phyloP scores from a whole-genome alignment of 2,329 filamentous ascomycete species.

The Diaporthe citriasiana region DNA sequence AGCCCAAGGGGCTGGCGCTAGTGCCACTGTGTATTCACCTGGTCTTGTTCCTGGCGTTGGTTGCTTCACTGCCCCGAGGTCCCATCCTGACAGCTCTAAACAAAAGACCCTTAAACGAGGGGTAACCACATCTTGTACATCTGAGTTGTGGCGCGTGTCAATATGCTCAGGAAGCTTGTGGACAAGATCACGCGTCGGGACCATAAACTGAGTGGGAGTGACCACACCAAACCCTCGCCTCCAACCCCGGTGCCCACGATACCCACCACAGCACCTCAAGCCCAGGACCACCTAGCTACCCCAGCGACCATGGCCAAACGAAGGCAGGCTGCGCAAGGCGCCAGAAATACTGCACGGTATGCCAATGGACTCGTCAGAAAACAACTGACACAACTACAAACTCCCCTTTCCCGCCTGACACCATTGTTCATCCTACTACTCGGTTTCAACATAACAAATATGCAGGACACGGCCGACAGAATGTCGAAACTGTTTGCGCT shows the following conservation, averaged over 20 bases:
- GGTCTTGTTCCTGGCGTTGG: neutral
- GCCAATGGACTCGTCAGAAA: constrained; percentile 39
- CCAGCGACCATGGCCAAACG: constrained; percentile 27
- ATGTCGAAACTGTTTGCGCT: neutral
- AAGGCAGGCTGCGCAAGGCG: constrained; percentile 36
- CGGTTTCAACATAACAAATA: neutral
- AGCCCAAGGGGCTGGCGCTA: neutral
- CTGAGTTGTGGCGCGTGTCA: neutral
- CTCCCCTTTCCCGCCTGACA: neutral
- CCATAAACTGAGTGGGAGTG: neutral
- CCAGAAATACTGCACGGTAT: constrained; percentile 38
- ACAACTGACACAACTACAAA: neutral
- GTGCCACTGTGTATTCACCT: neutral
- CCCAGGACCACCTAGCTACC: neutral
- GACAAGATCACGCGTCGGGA: constrained; percentile 16
- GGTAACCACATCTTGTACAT: neutral
- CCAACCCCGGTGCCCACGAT: neutral
- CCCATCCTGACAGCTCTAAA: no score
- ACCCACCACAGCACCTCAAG: neutral
- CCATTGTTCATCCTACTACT: neutral
- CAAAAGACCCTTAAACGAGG: neutral
- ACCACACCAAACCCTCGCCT: neutral
- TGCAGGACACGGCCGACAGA: neutral
- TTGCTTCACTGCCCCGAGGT: neutral
- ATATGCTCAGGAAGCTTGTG: constrained; percentile 35